Evolutionary conservation across 139 green algal species (phyloP), one percentile per base, ranked within the genome.

Genomic region (Volvox africanus): DNA sequence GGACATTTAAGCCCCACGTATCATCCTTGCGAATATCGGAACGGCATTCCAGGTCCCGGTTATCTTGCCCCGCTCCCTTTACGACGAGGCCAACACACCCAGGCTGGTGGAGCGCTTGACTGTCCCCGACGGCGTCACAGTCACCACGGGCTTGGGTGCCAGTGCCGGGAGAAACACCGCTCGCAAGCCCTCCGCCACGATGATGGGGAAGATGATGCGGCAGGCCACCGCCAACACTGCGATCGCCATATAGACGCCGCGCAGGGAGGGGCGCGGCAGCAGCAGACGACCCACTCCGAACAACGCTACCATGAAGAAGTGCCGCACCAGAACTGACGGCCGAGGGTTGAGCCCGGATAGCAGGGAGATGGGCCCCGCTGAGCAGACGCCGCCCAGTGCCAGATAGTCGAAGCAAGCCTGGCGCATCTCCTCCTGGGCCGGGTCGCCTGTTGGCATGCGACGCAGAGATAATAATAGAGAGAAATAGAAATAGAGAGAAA

Each of bases 341-440:
- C 93, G 93, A 0, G 98, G 98, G 92, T 99, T 98, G 17, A 99
- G 93, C 18, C 97, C 96, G 13, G 95, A 98, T 37, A 99, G 96
- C 79, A 99, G 93, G 44, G 94, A 97, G 65, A 99, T 95, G 11
- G 98, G 98, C 19, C 97, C 98, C 1, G 84, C 67, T 2, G 95
- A 94, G 93, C 96, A 98, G 19, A 95, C 93, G 85, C 98, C 98
- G 21, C 98, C 98, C 28, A 98, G 95, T 0, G 92, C 91, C 55
- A 99, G 95, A 95, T 99, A 99, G 92, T 99, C 97, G 88, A 99
- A 99, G 95, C 98, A 99, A 2, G 98, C 98, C 77, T 97, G 93
- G 13, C 97, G 94, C 98, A 99, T 99, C 92, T 98, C 98, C 90
- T 99, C 97, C 75, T 99, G 97, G 21, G 98, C 97, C 16, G 95